These are phyloP conservation scores for Exserohilum turcica DNA, from an alignment of 2,329 filamentous ascomycete species.

Conservation along the genomic window DNA sequence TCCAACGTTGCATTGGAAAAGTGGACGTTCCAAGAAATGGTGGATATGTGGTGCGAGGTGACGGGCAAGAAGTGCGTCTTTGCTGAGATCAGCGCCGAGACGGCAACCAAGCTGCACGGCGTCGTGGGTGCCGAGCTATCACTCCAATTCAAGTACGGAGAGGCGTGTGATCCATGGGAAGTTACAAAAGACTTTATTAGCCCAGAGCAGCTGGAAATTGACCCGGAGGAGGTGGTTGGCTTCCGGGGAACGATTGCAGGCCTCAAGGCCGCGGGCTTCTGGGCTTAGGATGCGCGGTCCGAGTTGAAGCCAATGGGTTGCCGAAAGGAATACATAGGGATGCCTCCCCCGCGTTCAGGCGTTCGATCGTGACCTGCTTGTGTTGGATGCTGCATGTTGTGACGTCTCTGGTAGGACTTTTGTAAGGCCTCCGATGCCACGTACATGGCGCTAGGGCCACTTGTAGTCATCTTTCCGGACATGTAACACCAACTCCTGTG, in stretches of 20 bases:
- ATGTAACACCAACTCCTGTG: background rate
- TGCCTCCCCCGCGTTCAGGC: constrained; percentile 14
- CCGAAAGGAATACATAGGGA: background rate
- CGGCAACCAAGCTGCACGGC: constrained; percentile 25
- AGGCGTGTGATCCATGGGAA: constrained; percentile 34
- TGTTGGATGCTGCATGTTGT: background rate
- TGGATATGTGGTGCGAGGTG: constrained; percentile 33
- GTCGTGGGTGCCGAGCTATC: constrained; percentile 29
- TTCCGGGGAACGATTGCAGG: constrained; percentile 29
- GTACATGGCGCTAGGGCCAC: background rate
- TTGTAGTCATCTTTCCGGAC: background rate
- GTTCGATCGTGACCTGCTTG: constrained; percentile 13
- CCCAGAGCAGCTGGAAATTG: constrained; percentile 31
- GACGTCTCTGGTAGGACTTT: background rate
- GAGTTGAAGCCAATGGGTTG: background rate
- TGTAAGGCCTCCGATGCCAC: constrained; percentile 3
- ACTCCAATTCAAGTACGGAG: constrained; percentile 35
- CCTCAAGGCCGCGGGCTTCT: constrained; percentile 6
- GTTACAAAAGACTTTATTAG: constrained; percentile 29
- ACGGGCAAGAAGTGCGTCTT: constrained; percentile 36
- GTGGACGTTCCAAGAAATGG: constrained; percentile 33
- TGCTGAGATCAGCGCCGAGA: constrained; percentile 22
- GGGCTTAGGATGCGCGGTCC: constrained; percentile 1
- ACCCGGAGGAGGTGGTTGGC: constrained; percentile 30
- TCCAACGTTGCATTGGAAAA: constrained; percentile 35